Base-by-base conservation (phyloP, 164 flowering plant genomes). In the Tinospora cordifolia region DNA sequence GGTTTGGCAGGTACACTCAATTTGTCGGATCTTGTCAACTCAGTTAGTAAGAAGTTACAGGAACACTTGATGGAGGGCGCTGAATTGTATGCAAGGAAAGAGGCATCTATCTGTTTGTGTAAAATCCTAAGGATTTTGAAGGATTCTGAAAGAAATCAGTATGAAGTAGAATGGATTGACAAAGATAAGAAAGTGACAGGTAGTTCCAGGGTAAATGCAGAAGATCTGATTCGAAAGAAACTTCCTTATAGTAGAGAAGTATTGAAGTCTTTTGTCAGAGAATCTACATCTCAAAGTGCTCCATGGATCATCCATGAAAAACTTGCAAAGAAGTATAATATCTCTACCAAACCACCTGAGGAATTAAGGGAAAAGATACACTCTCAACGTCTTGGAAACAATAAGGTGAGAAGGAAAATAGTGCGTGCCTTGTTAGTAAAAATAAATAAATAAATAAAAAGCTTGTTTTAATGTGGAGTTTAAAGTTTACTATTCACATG, bases 231-330 rank as follows among this genome's bases (percentile, higher is more conserved):
- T 34, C 72, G 81, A 69, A 88, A 84, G 70, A 92, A 86, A 83
- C 83, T 79, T 39, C 98, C 96, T 40, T 83, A 85, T 74, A 87
- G 84, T 72, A 82, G 92, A 83, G 84, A 79, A 13, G 63, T 88
- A 68, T 80, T 92, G 63, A 92, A 88, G 83, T 86, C 99, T 68
- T 94, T 89, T 73, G 84, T 94, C 72, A 84, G 95, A 74, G 91
- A 92, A 67, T 92, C 97, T 38, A 94, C 99, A 36, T 84, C 83
- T 75, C 84, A 84, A 71, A 88, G 80, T 81, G 59, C 74, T 76
- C 99, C 99, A 30, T 94, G 99, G 99, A 86, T 91, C 64, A 77
- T 94, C 70, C 91, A 89, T 77, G 87, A 87, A 36, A 81, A 76
- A 22, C 72, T 92, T 80, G 91, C 99, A 47, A 70, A 62, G 69